phyloP scores from a whole-genome alignment of 768 basidiomycete genomes.

The Hericium erinaceus region DNA sequence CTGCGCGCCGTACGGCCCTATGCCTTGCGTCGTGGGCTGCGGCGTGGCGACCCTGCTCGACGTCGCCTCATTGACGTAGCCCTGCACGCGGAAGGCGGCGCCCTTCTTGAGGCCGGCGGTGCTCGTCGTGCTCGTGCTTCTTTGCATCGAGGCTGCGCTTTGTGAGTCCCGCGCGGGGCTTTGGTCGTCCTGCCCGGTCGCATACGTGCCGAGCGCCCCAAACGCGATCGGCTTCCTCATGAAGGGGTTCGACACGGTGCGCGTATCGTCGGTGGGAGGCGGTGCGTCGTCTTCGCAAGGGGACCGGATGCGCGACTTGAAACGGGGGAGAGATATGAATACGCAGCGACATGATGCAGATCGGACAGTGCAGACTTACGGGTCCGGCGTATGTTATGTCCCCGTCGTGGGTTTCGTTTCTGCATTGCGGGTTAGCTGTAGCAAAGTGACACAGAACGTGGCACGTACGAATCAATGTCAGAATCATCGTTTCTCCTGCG shows the following conservation, averaged over 20 bases:
- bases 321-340: background rate
- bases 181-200: background rate
- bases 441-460: background rate
- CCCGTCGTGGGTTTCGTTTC: background rate
- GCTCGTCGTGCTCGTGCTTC: background rate
- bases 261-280: background rate
- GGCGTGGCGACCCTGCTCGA: background rate
- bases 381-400: background rate
- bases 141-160: background rate
- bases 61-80: background rate
- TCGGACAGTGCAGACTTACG: background rate
- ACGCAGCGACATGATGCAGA: background rate
- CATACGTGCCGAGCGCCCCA: background rate
- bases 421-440: background rate
- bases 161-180: background rate
- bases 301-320: background rate
- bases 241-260: background rate
- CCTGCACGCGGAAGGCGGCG: background rate
- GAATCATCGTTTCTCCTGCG: constrained; percentile 3
- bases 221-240: background rate
- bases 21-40: background rate
- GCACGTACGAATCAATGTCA: constrained; percentile 9
- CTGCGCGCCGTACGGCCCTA: background rate
- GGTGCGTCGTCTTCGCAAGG: background rate
- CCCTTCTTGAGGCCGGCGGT: background rate